Conservation (phyloP, 225 moss, liverwort and hornwort genomes). For the Lunularia cruciata region DNA sequence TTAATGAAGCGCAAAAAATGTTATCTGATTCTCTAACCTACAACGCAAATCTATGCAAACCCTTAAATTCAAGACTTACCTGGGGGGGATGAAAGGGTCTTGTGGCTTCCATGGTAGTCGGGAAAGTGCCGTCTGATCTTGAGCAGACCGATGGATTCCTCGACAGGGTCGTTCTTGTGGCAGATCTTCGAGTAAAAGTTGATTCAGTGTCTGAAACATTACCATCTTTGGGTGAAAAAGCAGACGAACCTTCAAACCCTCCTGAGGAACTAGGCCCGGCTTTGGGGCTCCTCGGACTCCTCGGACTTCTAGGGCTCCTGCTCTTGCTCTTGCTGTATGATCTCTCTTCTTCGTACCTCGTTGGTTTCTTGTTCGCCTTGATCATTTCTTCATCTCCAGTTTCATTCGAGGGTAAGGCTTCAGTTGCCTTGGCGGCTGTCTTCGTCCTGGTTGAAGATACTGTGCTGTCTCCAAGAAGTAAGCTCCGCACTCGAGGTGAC, state of each 20-base stretch:
- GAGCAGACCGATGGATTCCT: slow-evolving; percentile 39
- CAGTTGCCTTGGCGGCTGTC: slow-evolving; percentile 1
- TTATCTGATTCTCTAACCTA: neutral
- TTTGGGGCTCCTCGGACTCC: slow-evolving; percentile 34
- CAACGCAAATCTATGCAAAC: no score
- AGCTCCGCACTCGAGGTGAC: slow-evolving; percentile 42
- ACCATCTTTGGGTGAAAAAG: slow-evolving; percentile 44
- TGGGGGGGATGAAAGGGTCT: slow-evolving; percentile 12
- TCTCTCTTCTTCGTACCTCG: slow-evolving; percentile 28
- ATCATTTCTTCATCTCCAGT: slow-evolving; percentile 20
- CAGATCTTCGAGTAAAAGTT: slow-evolving; percentile 33
- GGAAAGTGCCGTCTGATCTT: slow-evolving; percentile 21
- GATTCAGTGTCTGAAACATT: slow-evolving; percentile 52
- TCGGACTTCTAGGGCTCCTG: slow-evolving; percentile 26
- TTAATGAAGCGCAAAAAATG: neutral
- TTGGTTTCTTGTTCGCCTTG: slow-evolving; percentile 20
- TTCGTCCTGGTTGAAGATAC: slow-evolving; percentile 21
- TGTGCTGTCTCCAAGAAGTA: slow-evolving; percentile 39
- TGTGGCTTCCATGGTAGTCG: slow-evolving; percentile 22
- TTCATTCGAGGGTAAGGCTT: slow-evolving; percentile 27
- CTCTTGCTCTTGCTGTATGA: slow-evolving; percentile 14
- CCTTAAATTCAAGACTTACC: neutral
- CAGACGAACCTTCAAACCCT: slow-evolving; percentile 36
- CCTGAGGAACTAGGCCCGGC: slow-evolving; percentile 18
- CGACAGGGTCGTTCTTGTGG: slow-evolving; percentile 30